phyloP scores from a whole-genome alignment of 1,139 yeast genomes.

The Pichia sp. region DNA sequence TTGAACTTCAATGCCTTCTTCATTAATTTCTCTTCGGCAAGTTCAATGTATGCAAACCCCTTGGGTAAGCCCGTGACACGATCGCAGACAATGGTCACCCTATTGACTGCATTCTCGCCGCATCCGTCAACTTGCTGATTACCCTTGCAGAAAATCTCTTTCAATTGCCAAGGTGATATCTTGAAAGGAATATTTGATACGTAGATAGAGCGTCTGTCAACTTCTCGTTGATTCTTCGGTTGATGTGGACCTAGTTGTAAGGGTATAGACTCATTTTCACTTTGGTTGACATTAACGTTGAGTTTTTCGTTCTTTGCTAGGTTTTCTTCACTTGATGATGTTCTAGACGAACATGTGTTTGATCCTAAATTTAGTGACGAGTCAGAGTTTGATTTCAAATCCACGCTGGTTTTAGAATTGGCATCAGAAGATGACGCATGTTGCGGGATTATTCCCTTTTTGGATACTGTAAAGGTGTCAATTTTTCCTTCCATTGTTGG shows the following conservation, averaged over 20 bases:
- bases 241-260: slow-evolving; percentile 23
- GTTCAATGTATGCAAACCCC: slow-evolving; percentile 83
- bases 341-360: no score
- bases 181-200: slow-evolving; percentile 85
- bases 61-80: slow-evolving; percentile 72
- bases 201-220: slow-evolving; percentile 73
- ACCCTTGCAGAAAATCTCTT: slow-evolving; percentile 57
- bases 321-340: no score
- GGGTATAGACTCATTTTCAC: not conserved
- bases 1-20: slow-evolving; percentile 60
- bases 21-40: slow-evolving; percentile 56
- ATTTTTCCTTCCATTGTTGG: no score
- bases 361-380: no score
- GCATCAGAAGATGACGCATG: no score
- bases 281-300: not conserved
- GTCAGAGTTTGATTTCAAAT: no score
- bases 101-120: slow-evolving; percentile 56
- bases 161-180: slow-evolving; percentile 73
- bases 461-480: no score
- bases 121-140: slow-evolving; percentile 27
- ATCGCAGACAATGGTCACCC: slow-evolving; percentile 76
- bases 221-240: slow-evolving; percentile 26
- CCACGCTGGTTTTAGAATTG: no score
- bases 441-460: no score
- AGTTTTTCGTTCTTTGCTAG: no score